Evolutionary conservation across 345 rosid species (phyloP).

Genomic region (Streptanthus diversifolius): DNA sequence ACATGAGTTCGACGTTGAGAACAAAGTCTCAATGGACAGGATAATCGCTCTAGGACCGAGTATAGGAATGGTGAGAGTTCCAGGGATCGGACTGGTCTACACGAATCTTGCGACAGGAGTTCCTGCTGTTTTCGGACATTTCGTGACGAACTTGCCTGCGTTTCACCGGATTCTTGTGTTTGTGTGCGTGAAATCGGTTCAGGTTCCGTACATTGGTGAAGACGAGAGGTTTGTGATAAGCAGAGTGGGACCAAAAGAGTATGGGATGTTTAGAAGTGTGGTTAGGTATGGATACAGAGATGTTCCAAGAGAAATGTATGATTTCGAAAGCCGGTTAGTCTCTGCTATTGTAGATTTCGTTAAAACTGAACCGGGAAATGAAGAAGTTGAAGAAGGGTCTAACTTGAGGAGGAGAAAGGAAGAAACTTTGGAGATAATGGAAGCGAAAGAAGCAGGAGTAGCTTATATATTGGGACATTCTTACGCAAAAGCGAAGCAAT

Average conservation of each 20-base stretch:
- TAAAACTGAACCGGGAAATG: constrained; percentile 34
- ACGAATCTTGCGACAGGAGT: constrained; percentile 65
- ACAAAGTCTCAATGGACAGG: constrained; percentile 71
- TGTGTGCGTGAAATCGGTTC: constrained; percentile 75
- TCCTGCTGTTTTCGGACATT: constrained; percentile 84
- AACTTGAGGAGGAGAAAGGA: constrained; percentile 22
- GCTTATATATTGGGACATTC: constrained; percentile 68
- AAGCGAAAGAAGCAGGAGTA: constrained; percentile 68
- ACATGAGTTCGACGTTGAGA: constrained; percentile 66
- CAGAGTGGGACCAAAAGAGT: constrained; percentile 70
- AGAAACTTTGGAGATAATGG: constrained; percentile 46
- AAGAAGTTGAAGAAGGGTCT: constrained; percentile 6
- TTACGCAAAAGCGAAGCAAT: constrained; percentile 57
- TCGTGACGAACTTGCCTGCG: constrained; percentile 75
- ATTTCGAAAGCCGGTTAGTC: constrained; percentile 60
- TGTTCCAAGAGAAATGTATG: constrained; percentile 61
- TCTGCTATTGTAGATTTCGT: constrained; percentile 49
- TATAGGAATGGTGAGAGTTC: constrained; percentile 80
- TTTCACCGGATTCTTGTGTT: constrained; percentile 76
- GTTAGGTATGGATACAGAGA: constrained; percentile 85
- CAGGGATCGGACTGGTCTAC: constrained; percentile 79
- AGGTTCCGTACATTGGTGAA: constrained; percentile 60
- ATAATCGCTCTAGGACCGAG: constrained; percentile 66
- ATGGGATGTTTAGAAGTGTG: constrained; percentile 78
- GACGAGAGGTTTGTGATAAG: constrained; percentile 64